Percentiles rank a stretch among this genome's conserved stretches.
Conservation (phyloP, 108 stramenopile genomes). For the Ochromonas danica region DNA sequence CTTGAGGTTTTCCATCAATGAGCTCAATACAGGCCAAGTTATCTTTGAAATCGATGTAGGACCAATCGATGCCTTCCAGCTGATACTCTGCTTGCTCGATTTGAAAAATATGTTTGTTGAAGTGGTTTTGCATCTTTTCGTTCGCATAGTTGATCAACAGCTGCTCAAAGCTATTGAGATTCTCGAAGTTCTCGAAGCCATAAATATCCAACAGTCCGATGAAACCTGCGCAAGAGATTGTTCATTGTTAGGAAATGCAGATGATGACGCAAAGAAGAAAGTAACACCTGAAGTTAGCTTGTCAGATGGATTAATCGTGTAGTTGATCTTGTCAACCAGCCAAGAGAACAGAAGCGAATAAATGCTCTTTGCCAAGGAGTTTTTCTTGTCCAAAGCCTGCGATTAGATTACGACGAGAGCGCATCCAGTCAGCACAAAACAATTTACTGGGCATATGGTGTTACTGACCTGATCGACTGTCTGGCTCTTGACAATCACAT, state of each 20-base stretch:
- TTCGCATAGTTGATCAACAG: conserved; percentile 93
- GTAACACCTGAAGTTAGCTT: neutral
- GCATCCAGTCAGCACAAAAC: neutral
- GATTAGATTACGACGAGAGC: neutral
- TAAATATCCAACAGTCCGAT: conserved; percentile 96
- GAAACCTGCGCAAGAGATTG: conserved; percentile 43
- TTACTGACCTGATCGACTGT: conserved; percentile 25
- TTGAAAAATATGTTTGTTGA: conserved; percentile 90
- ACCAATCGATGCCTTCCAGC: conserved; percentile 90
- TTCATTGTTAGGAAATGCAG: conserved; percentile 6
- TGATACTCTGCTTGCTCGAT: conserved; percentile 87
- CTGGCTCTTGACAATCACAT: conserved; percentile 32
- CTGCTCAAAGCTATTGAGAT: conserved; percentile 86
- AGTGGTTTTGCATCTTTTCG: conserved; percentile 61
- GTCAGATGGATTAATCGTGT: neutral
- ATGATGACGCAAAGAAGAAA: neutral
- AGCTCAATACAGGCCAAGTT: conserved; percentile 92
- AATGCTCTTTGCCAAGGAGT: conserved; percentile 50
- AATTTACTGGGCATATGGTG: neutral
- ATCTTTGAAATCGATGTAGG: conserved; percentile 94
- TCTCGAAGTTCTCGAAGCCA: conserved; percentile 91
- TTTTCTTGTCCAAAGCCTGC: conserved; percentile 17
- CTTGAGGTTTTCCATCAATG: conserved; percentile 74
- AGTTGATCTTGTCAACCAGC: conserved; percentile 50
- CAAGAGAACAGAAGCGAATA: conserved; percentile 53